Evolutionary conservation across 2,329 filamentous ascomycete species (phyloP), one percentile per base, ranked within the genome.

Genomic region (Colletotrichum sp.): DNA sequence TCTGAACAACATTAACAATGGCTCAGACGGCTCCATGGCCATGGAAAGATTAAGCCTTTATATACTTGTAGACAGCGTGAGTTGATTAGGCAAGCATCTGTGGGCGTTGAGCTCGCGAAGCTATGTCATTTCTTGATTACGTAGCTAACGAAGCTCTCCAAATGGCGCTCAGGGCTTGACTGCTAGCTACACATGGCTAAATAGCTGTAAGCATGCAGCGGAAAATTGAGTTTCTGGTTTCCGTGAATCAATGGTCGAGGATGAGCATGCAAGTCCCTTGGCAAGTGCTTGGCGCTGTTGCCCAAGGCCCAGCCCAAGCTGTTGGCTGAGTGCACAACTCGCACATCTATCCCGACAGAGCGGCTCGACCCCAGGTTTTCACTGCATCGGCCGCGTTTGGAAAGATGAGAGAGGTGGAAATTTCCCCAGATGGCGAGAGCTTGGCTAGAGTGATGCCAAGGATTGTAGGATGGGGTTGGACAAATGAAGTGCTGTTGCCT

Each of bases 221-320:
- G 75, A 77, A n/a, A 36, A 77, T 67, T 70, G 39, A 12, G 8
- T 13, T 19, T 32, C 7, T 15, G 16, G n/a, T 66, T 77, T 71
- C 75, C 75, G 52, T 75, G 75, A 77, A 77, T 77, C 75, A 75
- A 3, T 36, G 27, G 9, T 62, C 62, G 29, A 19, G 65, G 52
- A 74, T 68, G 71, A 19, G 66, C 52, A 44, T 71, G 22, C 63
- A 65, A 39, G 30, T 52, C 62, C 6, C 75, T 77, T 77, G 75
- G 75, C 75, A 62, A 39, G 49, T 36, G 62, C 75, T 77, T 77
- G 75, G 71, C 71, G 32, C 44, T 32, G 63, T 55, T 8, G 16
- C 44, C 32, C 25, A 32, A 27, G 34, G n/a, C 6, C 19, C 3
- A 72, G 34, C 19, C 11, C 36, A 32, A 32, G 32, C 19, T 49